Conservation (phyloP, 306 rosid species). For the Elaeagnus macrophylla region DNA sequence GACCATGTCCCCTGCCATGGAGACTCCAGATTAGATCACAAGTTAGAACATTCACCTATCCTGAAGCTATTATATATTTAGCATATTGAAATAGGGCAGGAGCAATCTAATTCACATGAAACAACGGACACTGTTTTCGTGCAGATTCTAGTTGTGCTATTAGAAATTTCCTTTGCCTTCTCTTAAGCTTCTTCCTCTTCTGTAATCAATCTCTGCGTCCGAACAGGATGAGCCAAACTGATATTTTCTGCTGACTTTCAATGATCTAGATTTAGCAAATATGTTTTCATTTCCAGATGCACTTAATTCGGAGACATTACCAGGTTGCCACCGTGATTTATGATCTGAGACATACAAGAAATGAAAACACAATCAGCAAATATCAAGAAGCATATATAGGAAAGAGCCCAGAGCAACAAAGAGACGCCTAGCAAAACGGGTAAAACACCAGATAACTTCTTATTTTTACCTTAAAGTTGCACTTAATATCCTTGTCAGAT, state of each 20-base stretch:
- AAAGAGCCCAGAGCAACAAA: neutral
- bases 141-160: constrained; percentile 51
- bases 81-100: constrained; percentile 25
- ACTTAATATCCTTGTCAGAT: too few relatives aligned
- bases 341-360: constrained; percentile 44
- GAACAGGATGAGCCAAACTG: constrained; percentile 74
- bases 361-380: constrained; percentile 12
- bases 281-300: constrained; percentile 57
- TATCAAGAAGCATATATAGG: neutral
- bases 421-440: too few relatives aligned
- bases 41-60: constrained; percentile 70
- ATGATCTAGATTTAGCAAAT: constrained; percentile 59
- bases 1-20: constrained; percentile 37
- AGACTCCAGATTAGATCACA: constrained; percentile 53
- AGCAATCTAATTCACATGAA: constrained; percentile 36
- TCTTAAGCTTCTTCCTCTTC: constrained; percentile 82
- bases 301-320: constrained; percentile 50
- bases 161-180: constrained; percentile 52
- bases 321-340: constrained; percentile 41
- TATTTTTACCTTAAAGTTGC: too few relatives aligned
- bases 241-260: constrained; percentile 51
- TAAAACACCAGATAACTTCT: too few relatives aligned
- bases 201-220: constrained; percentile 92
- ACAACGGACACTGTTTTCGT: constrained; percentile 28
- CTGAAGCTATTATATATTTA: constrained; percentile 32